Base-by-base conservation (phyloP, 139 green algal species). In the Trebouxia sp. region DNA sequence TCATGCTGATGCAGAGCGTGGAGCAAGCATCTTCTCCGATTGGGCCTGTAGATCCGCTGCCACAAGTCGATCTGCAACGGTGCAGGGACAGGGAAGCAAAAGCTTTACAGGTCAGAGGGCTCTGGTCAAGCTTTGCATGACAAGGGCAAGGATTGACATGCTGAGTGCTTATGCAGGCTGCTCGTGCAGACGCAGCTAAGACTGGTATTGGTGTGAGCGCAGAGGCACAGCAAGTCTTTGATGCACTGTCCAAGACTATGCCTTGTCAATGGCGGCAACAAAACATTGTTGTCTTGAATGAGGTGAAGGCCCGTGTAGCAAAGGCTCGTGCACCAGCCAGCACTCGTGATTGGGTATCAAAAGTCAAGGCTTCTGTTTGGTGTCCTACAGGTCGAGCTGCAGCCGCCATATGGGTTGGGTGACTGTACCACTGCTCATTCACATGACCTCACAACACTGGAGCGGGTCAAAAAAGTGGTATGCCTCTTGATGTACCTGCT, bases 221-320 rank as follows among this genome's bases (percentile, higher is more conserved):
- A 38, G 86, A 91, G 55, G 87, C 66, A 12, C 82, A 90, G 56
- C 55, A 50, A 42, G 81, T 91, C 30, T 91, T 91, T 85, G 85
- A 91, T 47, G 79, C 83, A 37, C 39, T 91, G 5, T 79, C 48
- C 26, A 91, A 91, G 85, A 91, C 87, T 32, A 79, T 90, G 78
- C 87, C 87, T 10, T 83, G 85, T 24, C 38, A 80, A 24, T 91
- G 87, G 87, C 84, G 82, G 38, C 81, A 86, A 35, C 87, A 69
- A 30, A 82, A 47, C 45, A 91, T 91, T 41, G 76, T 91, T 28
- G 86, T 91, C 20, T 47, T 91, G 74, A 87, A 89, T 65, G 87
- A 90, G 83, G 87, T 91, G 48, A n/a, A 58, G 50, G 50, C 50
- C 22, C 4, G 4, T 58, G 50, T 22, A 58, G 50, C 22, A 22